A percentile compares a stretch with the other conserved stretches of the same genome.
Conservation (phyloP, 2,329 filamentous ascomycete genomes). For the Cladosporium austrohemisphaericum region DNA sequence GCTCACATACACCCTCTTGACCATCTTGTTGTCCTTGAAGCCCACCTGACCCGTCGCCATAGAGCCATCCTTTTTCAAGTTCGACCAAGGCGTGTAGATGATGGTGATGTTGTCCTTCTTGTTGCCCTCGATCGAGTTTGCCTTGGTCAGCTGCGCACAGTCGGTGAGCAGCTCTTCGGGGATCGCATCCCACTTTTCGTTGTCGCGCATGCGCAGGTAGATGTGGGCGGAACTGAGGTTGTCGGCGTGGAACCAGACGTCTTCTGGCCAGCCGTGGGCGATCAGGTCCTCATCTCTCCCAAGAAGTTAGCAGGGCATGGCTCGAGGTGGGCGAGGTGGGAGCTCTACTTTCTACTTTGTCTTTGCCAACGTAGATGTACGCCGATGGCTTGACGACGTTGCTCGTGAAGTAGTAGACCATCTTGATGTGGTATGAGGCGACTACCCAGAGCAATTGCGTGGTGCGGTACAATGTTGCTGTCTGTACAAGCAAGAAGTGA, state of each 20-base stretch:
- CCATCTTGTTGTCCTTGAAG: constrained; percentile 84
- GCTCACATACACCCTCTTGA: constrained; percentile 75
- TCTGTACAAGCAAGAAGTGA: no score
- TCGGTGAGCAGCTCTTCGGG: constrained; percentile 72
- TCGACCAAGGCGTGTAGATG: constrained; percentile 97
- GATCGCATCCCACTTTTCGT: constrained; percentile 79
- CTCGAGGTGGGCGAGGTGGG: constrained; percentile 9
- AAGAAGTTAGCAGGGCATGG: constrained; percentile 27
- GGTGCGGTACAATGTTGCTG: no score
- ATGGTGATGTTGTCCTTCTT: constrained; percentile 97
- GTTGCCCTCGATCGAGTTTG: constrained; percentile 98
- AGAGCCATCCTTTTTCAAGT: constrained; percentile 88
- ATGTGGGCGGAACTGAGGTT: constrained; percentile 96
- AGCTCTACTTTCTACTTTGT: constrained; percentile 94
- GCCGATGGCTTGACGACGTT: constrained; percentile 76
- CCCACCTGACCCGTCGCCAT: constrained; percentile 95
- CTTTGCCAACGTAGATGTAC: constrained; percentile 94
- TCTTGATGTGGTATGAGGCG: constrained; percentile 34
- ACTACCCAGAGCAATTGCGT: no score
- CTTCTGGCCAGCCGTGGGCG: constrained; percentile 88
- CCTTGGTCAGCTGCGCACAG: constrained; percentile 96
- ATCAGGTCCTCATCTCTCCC: constrained; percentile 88
- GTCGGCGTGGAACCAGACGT: constrained; percentile 98
- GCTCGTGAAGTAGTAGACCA: constrained; percentile 97
- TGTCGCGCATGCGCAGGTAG: constrained; percentile 79